Percentiles rank a stretch among this genome's conserved stretches.
phyloP scores from a whole-genome alignment of 306 rosid species.

The Clitoria ternatea region DNA sequence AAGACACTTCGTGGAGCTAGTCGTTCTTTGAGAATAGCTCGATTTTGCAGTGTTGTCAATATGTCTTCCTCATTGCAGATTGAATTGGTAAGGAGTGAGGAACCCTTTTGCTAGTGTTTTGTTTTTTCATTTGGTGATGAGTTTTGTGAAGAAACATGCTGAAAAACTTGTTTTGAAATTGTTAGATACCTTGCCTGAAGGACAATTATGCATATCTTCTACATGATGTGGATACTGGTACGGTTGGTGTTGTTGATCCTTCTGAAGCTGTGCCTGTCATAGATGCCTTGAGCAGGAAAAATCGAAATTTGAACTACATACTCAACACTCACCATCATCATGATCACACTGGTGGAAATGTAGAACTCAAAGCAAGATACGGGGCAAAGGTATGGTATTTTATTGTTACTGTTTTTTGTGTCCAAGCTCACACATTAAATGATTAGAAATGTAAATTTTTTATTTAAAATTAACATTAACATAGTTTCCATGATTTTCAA shows the following conservation, averaged over 20 bases:
- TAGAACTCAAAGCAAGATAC: conserved; percentile 78
- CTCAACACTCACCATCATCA: conserved; percentile 95
- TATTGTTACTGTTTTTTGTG: too few species aligned
- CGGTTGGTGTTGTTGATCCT: conserved; percentile 97
- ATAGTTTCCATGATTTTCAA: too few species aligned
- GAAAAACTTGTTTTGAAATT: background rate
- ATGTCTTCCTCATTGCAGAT: conserved; percentile 81
- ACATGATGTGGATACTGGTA: conserved; percentile 90
- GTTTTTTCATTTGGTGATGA: background rate
- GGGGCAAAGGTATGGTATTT: conserved; percentile 75
- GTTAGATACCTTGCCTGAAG: conserved; percentile 82
- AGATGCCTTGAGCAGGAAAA: conserved; percentile 75
- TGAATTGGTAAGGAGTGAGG: conserved; percentile 93
- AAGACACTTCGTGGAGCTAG: conserved; percentile 91
- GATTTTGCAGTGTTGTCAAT: conserved; percentile 81
- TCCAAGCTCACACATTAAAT: too few species aligned
- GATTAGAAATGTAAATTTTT: too few species aligned
- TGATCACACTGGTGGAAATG: conserved; percentile 97
- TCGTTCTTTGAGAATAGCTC: conserved; percentile 70
- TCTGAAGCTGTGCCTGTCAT: conserved; percentile 85
- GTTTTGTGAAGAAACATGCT: conserved; percentile 5
- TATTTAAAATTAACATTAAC: too few species aligned
- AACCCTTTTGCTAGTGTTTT: background rate
- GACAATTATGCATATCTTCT: conserved; percentile 91
- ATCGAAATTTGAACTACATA: conserved; percentile 85